Conservation (phyloP, 495 filamentous ascomycete genomes). For the Chaetomium cochliodes region DNA sequence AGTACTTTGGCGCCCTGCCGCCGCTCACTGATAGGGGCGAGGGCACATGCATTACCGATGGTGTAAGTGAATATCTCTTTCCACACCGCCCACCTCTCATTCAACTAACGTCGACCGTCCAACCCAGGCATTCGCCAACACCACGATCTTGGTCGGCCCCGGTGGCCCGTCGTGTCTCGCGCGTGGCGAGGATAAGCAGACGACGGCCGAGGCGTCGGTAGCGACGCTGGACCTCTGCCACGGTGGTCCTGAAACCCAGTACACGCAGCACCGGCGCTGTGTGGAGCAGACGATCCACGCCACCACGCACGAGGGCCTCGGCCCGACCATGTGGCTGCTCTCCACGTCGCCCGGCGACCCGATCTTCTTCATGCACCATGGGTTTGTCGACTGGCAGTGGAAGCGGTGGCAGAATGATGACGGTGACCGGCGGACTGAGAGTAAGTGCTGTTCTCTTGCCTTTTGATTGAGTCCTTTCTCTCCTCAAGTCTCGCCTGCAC, state of each 20-base stretch:
- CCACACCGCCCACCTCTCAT: not conserved
- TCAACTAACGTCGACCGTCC: not conserved
- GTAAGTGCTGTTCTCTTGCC: not conserved
- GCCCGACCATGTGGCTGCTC: not conserved
- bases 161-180: not conserved
- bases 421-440: not conserved
- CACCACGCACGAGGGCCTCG: not conserved
- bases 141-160: not conserved
- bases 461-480: too few species aligned
- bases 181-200: not conserved
- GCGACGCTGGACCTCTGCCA: slow-evolving; percentile 1
- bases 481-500: too few species aligned
- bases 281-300: slow-evolving; percentile 6
- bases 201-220: not conserved
- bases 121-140: not conserved
- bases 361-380: slow-evolving; percentile 1
- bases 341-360: not conserved
- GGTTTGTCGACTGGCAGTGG: slow-evolving; percentile 6
- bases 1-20: slow-evolving; percentile 6
- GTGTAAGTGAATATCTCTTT: not conserved
- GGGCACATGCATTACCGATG: slow-evolving; percentile 3
- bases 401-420: not conserved
- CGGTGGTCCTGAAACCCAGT: not conserved
- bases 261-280: not conserved
- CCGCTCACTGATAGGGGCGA: not conserved